Evolutionary conservation across 352 stramenopile genomes (phyloP).

Genomic region (Phytophthora cactorum): DNA sequence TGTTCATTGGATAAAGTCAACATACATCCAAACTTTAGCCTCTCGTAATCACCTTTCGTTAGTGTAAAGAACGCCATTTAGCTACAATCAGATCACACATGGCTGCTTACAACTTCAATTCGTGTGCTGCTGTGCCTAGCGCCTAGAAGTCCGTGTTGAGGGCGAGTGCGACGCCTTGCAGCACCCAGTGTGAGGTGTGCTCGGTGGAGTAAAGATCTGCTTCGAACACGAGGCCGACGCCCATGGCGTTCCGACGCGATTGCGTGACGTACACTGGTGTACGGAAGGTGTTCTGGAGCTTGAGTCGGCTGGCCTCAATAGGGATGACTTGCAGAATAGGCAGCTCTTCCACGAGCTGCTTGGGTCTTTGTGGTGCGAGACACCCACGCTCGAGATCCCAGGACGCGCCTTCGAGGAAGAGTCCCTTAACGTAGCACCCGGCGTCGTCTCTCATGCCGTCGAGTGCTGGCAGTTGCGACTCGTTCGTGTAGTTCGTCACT

Average conservation of each 20-base stretch:
- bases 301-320: conserved; percentile 95
- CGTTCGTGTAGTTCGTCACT: conserved; percentile 86
- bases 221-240: conserved; percentile 95
- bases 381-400: conserved; percentile 88
- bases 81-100: not conserved
- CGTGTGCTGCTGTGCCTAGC: too few species aligned
- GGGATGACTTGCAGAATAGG: conserved; percentile 96
- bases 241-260: conserved; percentile 94
- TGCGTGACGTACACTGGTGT: conserved; percentile 97
- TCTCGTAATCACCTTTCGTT: too few species aligned
- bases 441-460: conserved; percentile 64
- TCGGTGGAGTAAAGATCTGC: conserved; percentile 92
- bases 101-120: too few species aligned
- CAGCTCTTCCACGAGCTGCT: conserved; percentile 95
- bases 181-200: conserved; percentile 93
- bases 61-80: not conserved
- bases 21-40: too few species aligned
- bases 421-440: conserved; percentile 92
- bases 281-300: conserved; percentile 95
- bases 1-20: too few species aligned
- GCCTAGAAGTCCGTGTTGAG: conserved; percentile 92
- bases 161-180: conserved; percentile 93
- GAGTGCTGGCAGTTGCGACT: conserved; percentile 55
- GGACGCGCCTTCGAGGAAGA: conserved; percentile 94
- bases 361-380: conserved; percentile 90